Percentiles rank a stretch among this genome's conserved stretches.
Conservation (phyloP, 371 early-diverging fungal species). For the Blakeslea trispora region DNA sequence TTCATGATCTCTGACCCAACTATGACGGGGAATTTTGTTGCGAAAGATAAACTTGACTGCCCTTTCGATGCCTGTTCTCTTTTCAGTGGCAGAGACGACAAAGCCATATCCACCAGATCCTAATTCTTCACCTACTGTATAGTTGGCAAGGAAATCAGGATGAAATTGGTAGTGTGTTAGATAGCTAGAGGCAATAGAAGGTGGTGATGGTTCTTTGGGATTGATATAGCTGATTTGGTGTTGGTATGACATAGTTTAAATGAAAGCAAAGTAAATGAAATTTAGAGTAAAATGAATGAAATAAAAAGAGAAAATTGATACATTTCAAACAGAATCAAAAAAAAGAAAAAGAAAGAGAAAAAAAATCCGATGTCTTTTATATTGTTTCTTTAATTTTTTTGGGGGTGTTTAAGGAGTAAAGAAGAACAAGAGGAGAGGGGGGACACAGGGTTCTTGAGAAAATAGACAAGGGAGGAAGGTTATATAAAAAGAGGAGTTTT, state of each 20-base stretch:
- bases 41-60: constrained; percentile 83
- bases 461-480: too few species aligned
- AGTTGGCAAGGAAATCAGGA: constrained; percentile 52
- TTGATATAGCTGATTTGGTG: constrained; percentile 12
- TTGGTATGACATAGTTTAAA: constrained; percentile 5
- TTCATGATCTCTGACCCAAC: constrained; percentile 62
- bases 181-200: background rate
- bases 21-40: constrained; percentile 59
- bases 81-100: constrained; percentile 64
- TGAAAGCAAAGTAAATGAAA: constrained; percentile 1
- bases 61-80: constrained; percentile 54
- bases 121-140: constrained; percentile 65
- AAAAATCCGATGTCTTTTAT: too few species aligned
- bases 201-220: constrained; percentile 5
- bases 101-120: constrained; percentile 84
- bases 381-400: too few species aligned
- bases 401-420: too few species aligned
- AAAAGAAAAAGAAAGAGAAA: too few species aligned
- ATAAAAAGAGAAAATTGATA: constrained; percentile 3
- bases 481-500: too few species aligned
- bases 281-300: constrained; percentile 11
- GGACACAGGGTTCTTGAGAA: too few species aligned
- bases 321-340: too few species aligned
- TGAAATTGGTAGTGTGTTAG: constrained; percentile 37
- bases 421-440: too few species aligned